phyloP scores from a whole-genome alignment of 1,139 yeast species.

The Eremothecium cymbalariae region DNA sequence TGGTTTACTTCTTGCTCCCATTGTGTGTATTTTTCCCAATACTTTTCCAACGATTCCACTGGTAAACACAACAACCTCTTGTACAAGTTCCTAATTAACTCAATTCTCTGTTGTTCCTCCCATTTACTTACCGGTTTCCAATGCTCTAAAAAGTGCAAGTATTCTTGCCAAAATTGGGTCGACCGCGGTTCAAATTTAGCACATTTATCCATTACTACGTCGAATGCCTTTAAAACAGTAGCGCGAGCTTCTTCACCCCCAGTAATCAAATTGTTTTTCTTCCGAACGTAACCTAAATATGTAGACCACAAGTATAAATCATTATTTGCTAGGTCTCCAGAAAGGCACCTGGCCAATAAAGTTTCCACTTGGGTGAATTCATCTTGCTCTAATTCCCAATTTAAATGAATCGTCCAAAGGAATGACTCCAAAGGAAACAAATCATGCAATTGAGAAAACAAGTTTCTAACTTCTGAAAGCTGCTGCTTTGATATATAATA shows the following conservation, averaged over 20 bases:
- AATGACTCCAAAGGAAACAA: slow-evolving; percentile 58
- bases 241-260: slow-evolving; percentile 82
- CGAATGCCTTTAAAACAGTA: slow-evolving; percentile 72
- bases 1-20: slow-evolving; percentile 78
- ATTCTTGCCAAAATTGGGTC: slow-evolving; percentile 74
- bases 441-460: slow-evolving; percentile 53
- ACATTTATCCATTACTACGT: slow-evolving; percentile 60
- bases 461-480: slow-evolving; percentile 51
- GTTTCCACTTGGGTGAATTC: slow-evolving; percentile 46
- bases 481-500: slow-evolving; percentile 51
- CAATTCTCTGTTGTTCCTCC: slow-evolving; percentile 82
- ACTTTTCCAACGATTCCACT: slow-evolving; percentile 58
- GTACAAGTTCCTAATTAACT: slow-evolving; percentile 66
- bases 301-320: slow-evolving; percentile 50
- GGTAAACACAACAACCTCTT: slow-evolving; percentile 67
- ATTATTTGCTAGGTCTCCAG: slow-evolving; percentile 27
- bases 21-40: slow-evolving; percentile 73
- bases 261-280: slow-evolving; percentile 69
- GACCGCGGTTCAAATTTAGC: slow-evolving; percentile 74
- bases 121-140: slow-evolving; percentile 77
- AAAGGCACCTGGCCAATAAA: slow-evolving; percentile 25
- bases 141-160: slow-evolving; percentile 64
- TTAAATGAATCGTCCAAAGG: slow-evolving; percentile 68
- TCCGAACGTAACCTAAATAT: slow-evolving; percentile 71
- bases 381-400: slow-evolving; percentile 57